Conservation (phyloP, 2,329 filamentous ascomycete genomes). For the Dactylellina cionopaga region DNA sequence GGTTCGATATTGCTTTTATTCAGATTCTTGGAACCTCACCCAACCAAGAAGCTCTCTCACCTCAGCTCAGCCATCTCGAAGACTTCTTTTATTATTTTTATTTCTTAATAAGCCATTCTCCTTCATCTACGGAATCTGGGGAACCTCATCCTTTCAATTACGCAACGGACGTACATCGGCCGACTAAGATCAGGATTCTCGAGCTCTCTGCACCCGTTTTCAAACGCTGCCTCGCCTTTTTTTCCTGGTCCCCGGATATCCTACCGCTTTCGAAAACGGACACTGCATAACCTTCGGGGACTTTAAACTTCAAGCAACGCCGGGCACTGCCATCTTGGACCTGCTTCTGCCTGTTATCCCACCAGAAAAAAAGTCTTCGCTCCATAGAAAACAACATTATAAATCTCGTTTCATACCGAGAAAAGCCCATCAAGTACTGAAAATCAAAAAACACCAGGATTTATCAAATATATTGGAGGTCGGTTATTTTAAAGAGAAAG, state of each 20-base stretch:
- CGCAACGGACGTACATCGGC: constrained; percentile 30
- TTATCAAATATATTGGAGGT: neutral
- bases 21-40: constrained; percentile 27
- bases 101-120: neutral
- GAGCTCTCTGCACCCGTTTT: constrained; percentile 32
- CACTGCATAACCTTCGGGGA: constrained; percentile 52
- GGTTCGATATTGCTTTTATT: constrained; percentile 43
- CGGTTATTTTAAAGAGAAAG: constrained; percentile 1
- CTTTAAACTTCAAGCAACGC: constrained; percentile 50
- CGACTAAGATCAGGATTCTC: constrained; percentile 23
- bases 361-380: constrained; percentile 29
- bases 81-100: constrained; percentile 1
- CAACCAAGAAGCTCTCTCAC: neutral
- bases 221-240: constrained; percentile 19
- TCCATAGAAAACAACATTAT: constrained; percentile 1
- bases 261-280: constrained; percentile 43
- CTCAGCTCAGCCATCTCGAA: constrained; percentile 27
- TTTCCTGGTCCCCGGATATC: constrained; percentile 22
- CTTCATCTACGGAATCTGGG: constrained; percentile 5
- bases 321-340: constrained; percentile 26
- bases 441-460: constrained; percentile 10
- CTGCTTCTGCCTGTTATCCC: constrained; percentile 37
- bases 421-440: too few species aligned
- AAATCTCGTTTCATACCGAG: neutral
- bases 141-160: constrained; percentile 12